Conservation (phyloP, 2,329 filamentous ascomycete genomes). For the Calonectria henricotiae region DNA sequence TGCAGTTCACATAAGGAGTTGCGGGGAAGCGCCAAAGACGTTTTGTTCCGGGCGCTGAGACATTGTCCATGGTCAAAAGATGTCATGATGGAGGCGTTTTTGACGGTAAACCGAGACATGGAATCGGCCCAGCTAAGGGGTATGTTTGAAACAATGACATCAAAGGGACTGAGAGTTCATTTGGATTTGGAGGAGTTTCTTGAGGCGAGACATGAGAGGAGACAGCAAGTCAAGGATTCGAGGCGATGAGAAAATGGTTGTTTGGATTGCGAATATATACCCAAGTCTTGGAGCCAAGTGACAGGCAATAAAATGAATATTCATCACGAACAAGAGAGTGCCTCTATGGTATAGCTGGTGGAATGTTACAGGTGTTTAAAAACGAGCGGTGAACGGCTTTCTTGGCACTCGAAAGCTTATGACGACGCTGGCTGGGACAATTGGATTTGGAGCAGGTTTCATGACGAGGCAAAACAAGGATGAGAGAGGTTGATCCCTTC, state of each 20-base stretch:
- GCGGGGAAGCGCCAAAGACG: constrained; percentile 62
- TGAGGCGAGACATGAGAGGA: constrained; percentile 54
- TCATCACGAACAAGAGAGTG: neutral
- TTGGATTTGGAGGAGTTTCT: constrained; percentile 69
- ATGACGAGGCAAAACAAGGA: constrained; percentile 23
- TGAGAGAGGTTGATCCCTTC: constrained; percentile 3
- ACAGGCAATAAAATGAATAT: neutral
- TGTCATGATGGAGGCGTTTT: constrained; percentile 69
- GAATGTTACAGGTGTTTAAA: neutral
- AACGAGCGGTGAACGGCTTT: neutral
- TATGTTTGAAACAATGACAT: constrained; percentile 65
- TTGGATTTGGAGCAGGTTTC: constrained; percentile 16
- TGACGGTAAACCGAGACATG: constrained; percentile 63
- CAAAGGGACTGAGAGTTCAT: constrained; percentile 68
- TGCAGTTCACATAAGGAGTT: constrained; percentile 60
- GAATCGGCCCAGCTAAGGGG: constrained; percentile 66
- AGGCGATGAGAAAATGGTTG: constrained; percentile 18
- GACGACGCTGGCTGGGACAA: constrained; percentile 8
- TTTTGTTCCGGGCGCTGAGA: constrained; percentile 66
- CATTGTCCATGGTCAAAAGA: constrained; percentile 69
- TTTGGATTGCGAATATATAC: neutral
- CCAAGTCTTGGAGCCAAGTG: neutral
- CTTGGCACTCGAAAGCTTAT: constrained; percentile 2
- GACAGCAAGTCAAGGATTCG: constrained; percentile 30
- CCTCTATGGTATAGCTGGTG: neutral